Evolutionary conservation across 805 yeast genomes (phyloP).

Genomic region (Sugiyamaella lignohabitans): DNA sequence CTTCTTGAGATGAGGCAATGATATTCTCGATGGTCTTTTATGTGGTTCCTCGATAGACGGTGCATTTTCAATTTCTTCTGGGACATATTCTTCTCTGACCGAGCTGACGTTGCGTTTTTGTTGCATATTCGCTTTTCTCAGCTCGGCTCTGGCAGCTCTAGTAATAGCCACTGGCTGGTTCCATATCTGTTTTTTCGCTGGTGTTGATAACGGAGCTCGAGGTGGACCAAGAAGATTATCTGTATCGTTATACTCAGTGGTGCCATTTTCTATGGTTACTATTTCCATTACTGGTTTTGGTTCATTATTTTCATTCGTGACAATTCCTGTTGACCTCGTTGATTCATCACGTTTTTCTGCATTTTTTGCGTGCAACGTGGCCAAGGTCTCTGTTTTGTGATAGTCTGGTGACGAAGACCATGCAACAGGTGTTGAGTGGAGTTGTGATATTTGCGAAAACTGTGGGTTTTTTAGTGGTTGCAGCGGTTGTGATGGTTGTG

Average conservation of each 20-base stretch:
- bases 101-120: neutral
- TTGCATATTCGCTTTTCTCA: neutral
- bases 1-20: neutral
- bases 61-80: neutral
- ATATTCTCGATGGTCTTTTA: neutral
- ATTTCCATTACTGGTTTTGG: too few species aligned
- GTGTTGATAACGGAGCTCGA: neutral
- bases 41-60: too few species aligned
- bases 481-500: too few species aligned
- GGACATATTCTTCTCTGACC: neutral
- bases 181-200: neutral
- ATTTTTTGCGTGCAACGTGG: neutral
- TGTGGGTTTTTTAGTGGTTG: too few species aligned
- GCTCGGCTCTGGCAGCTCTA: neutral
- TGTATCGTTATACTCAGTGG: too few species aligned
- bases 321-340: too few species aligned
- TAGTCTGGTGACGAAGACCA: conserved; percentile 20
- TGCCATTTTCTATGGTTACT: too few species aligned
- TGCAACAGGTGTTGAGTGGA: conserved; percentile 4
- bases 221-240: neutral
- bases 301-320: too few species aligned
- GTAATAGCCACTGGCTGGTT: neutral
- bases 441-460: too few species aligned
- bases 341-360: neutral
- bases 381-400: conserved; percentile 14